phyloP scores from a whole-genome alignment of 495 filamentous ascomycete species.

The Wilcoxina mikolae region DNA sequence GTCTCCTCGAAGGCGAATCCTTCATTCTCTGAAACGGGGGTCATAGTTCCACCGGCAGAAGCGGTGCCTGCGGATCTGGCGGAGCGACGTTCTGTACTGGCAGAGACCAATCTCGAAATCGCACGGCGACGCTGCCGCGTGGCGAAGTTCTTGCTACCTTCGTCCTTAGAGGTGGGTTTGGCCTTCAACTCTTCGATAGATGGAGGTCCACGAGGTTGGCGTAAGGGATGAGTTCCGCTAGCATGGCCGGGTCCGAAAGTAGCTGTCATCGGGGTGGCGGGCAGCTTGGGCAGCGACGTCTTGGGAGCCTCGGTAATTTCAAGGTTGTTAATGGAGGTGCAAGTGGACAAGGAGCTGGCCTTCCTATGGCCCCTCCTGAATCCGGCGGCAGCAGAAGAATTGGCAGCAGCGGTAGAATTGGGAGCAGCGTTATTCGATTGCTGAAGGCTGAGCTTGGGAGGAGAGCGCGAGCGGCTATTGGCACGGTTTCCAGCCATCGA shows the following conservation, averaged over 20 bases:
- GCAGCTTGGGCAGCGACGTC: conserved; percentile 60
- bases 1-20: conserved; percentile 71
- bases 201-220: conserved; percentile 87
- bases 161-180: conserved; percentile 83
- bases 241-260: conserved; percentile 88
- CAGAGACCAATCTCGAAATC: conserved; percentile 77
- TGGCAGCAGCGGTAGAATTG: not conserved
- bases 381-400: conserved; percentile 31
- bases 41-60: conserved; percentile 63
- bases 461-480: conserved; percentile 32
- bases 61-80: conserved; percentile 42
- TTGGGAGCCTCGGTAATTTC: conserved; percentile 42
- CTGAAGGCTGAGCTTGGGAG: conserved; percentile 42
- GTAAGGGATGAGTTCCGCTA: conserved; percentile 84
- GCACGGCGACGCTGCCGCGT: conserved; percentile 85
- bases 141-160: conserved; percentile 97
- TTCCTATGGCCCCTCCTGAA: conserved; percentile 92
- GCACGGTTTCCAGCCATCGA: conserved; percentile 28
- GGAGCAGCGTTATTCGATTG: conserved; percentile 12
- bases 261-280: conserved; percentile 65
- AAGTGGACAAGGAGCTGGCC: conserved; percentile 59
- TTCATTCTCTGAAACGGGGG: conserved; percentile 67
- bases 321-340: conserved; percentile 42
- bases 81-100: conserved; percentile 69
- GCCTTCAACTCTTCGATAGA: conserved; percentile 78